phyloP scores from a whole-genome alignment of 805 yeast genomes.

The Wickerhamiella nectarea region DNA sequence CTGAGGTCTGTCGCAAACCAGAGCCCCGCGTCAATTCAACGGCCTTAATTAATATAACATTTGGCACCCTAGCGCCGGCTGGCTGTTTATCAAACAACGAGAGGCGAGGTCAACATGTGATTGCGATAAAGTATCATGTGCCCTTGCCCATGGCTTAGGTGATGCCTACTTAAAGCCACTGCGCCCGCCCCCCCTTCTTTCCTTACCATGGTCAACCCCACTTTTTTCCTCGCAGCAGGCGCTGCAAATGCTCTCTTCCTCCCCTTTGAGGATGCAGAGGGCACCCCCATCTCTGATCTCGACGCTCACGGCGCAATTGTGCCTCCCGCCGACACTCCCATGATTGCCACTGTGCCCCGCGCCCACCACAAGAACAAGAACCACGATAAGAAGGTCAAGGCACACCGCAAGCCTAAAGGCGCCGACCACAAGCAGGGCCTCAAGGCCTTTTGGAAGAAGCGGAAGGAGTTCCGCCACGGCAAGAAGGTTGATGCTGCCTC shows the following conservation, averaged over 20 bases:
- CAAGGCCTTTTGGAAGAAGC: neutral
- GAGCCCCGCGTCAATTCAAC: too few relatives aligned
- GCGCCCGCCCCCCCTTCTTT: neutral
- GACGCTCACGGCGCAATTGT: constrained; percentile 6
- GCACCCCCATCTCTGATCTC: neutral
- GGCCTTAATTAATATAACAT: too few relatives aligned
- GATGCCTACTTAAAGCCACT: neutral
- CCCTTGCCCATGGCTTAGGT: constrained; percentile 8
- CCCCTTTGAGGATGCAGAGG: constrained; percentile 16
- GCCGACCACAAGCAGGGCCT: neutral
- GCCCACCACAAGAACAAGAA: constrained; percentile 3
- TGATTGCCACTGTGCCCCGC: constrained; percentile 5
- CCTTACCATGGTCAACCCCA: constrained; percentile 17
- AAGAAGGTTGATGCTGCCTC: neutral
- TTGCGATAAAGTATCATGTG: constrained; percentile 3
- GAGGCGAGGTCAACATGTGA: neutral
- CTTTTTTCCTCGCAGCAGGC: constrained; percentile 16
- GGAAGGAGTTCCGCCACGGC: neutral
- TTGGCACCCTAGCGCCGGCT: too few relatives aligned
- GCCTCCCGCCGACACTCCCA: constrained; percentile 5
- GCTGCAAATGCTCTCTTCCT: constrained; percentile 19
- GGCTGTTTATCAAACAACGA: too few relatives aligned
- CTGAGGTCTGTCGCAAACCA: too few relatives aligned
- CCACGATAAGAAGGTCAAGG: constrained; percentile 6
- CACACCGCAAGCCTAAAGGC: neutral